Evolutionary conservation across 1,139 yeast species (phyloP).

Genomic region (Debaryomycetaceae sp.): DNA sequence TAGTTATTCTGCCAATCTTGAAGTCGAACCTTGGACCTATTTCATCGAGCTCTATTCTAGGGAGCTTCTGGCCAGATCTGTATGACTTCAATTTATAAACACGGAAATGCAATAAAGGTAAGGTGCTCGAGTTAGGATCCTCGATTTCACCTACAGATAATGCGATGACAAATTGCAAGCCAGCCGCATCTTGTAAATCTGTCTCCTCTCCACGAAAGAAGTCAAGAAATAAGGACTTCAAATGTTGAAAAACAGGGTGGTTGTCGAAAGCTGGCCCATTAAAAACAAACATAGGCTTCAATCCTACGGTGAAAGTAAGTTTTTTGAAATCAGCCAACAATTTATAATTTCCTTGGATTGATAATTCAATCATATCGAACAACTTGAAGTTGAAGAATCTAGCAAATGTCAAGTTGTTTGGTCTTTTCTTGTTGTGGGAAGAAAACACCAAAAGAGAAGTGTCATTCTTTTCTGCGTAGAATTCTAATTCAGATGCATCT

Average conservation of each 20-base stretch:
- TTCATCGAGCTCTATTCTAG: constrained; percentile 91
- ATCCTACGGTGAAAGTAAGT: constrained; percentile 78
- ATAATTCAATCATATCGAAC: constrained; percentile 91
- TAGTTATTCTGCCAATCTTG: constrained; percentile 80
- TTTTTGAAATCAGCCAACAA: constrained; percentile 78
- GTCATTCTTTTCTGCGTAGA: constrained; percentile 93
- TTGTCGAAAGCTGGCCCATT: constrained; percentile 90
- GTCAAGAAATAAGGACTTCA: constrained; percentile 86
- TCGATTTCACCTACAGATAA: constrained; percentile 78
- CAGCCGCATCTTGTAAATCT: constrained; percentile 88
- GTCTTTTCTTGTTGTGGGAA: constrained; percentile 85
- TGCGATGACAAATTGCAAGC: constrained; percentile 86
- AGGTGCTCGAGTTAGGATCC: constrained; percentile 49
- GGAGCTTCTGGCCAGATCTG: constrained; percentile 82
- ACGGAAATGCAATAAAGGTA: constrained; percentile 85
- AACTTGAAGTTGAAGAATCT: constrained; percentile 88
- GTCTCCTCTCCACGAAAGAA: constrained; percentile 87
- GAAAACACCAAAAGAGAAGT: constrained; percentile 81
- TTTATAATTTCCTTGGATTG: constrained; percentile 66
- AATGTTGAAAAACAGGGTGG: constrained; percentile 81
- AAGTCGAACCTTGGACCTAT: constrained; percentile 96
- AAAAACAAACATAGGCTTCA: constrained; percentile 92
- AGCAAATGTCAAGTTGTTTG: constrained; percentile 81
- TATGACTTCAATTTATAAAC: constrained; percentile 83
- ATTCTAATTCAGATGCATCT: constrained; percentile 82